phyloP scores from a whole-genome alignment of 495 filamentous ascomycete genomes.

The Penicillium subrubescens region DNA sequence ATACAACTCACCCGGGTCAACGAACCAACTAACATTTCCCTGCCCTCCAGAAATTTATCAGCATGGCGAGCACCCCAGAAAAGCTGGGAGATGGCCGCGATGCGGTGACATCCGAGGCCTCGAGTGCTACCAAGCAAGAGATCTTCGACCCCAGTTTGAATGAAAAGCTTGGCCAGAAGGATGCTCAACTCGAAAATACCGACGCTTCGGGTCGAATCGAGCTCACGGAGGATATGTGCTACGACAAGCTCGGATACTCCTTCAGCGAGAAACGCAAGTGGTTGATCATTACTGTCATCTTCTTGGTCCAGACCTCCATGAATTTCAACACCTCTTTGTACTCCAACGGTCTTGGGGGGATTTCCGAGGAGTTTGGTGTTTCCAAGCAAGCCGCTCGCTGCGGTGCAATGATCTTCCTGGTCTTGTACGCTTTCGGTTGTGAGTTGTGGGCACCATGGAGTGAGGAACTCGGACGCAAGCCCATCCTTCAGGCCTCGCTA shows the following conservation, averaged over 20 bases:
- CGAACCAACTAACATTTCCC: background rate
- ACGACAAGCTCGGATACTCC: conserved; percentile 56
- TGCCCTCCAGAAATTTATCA: conserved; percentile 10
- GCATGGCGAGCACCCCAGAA: conserved; percentile 23
- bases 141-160: conserved; percentile 17
- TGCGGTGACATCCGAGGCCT: conserved; percentile 38
- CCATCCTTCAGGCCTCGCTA: conserved; percentile 56
- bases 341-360: conserved; percentile 53
- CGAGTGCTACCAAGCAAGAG: conserved; percentile 40
- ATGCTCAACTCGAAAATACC: conserved; percentile 35
- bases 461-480: conserved; percentile 62
- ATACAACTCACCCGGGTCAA: background rate
- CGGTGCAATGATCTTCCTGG: conserved; percentile 60
- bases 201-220: conserved; percentile 39
- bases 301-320: conserved; percentile 59
- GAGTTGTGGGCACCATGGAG: conserved; percentile 70
- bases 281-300: conserved; percentile 63
- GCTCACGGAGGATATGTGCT: conserved; percentile 59
- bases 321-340: conserved; percentile 61
- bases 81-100: conserved; percentile 28
- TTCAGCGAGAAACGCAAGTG: conserved; percentile 58
- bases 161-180: conserved; percentile 29
- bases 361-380: conserved; percentile 51
- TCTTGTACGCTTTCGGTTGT: conserved; percentile 65
- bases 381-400: conserved; percentile 54